Evolutionary conservation across 768 basidiomycete genomes (phyloP).

Genomic region (Daedalea quercina): DNA sequence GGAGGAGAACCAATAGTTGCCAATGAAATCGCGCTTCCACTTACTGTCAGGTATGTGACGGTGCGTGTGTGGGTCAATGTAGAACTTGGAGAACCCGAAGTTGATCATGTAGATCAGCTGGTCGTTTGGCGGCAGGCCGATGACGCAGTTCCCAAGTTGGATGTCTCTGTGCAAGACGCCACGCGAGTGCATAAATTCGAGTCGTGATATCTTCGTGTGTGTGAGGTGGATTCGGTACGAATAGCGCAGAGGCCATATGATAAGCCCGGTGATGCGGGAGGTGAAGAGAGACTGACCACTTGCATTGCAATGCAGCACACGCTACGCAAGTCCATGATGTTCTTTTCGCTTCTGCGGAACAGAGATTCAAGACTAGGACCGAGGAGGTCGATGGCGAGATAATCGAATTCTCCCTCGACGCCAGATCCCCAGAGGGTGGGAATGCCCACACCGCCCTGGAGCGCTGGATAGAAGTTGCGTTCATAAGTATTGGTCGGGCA

Average conservation of each 20-base stretch:
- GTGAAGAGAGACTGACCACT: slow-evolving; percentile 41
- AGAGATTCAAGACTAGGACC: slow-evolving; percentile 64
- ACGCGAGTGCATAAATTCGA: slow-evolving; percentile 71
- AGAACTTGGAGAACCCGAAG: slow-evolving; percentile 78
- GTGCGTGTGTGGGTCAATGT: slow-evolving; percentile 56
- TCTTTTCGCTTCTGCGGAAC: slow-evolving; percentile 47
- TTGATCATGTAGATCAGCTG: slow-evolving; percentile 75
- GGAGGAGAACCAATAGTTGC: slow-evolving; percentile 82
- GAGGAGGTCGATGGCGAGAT: slow-evolving; percentile 69
- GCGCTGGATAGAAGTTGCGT: slow-evolving; percentile 55
- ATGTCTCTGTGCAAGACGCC: slow-evolving; percentile 76
- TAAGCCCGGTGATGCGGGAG: neutral
- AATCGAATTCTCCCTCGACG: slow-evolving; percentile 24
- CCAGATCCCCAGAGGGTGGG: slow-evolving; percentile 59
- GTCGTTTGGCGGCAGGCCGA: slow-evolving; percentile 55
- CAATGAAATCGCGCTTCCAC: slow-evolving; percentile 66
- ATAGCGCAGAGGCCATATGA: neutral
- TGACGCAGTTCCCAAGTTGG: slow-evolving; percentile 69
- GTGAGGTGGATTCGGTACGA: neutral
- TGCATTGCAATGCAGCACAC: slow-evolving; percentile 74
- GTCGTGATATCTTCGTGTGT: slow-evolving; percentile 47
- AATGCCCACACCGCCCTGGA: slow-evolving; percentile 72
- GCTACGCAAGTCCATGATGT: slow-evolving; percentile 60
- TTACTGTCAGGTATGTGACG: slow-evolving; percentile 71
- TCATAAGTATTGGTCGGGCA: slow-evolving; percentile 76